Conservation (phyloP, 2,329 filamentous ascomycete species). For the Torrubiellomyces zombiae region DNA sequence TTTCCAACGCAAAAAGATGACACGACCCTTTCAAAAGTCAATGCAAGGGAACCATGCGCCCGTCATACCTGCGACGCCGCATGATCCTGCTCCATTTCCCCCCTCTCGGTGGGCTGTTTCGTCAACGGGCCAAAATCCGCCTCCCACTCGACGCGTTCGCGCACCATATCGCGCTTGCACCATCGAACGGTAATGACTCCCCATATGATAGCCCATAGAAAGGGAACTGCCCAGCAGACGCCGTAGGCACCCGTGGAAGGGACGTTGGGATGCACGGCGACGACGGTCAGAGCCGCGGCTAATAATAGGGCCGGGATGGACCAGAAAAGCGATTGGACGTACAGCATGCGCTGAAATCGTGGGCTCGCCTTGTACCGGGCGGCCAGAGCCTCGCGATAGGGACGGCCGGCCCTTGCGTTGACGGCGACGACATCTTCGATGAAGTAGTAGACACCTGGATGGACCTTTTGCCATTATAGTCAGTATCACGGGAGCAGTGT, state of each 20-base stretch:
- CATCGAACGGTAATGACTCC: slow-evolving; percentile 16
- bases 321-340: slow-evolving; percentile 24
- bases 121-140: slow-evolving; percentile 2
- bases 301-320: slow-evolving; percentile 20
- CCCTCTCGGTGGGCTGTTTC: slow-evolving; percentile 2
- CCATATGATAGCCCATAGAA: slow-evolving; percentile 19
- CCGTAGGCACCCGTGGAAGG: slow-evolving; percentile 20
- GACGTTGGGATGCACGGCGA: slow-evolving; percentile 17
- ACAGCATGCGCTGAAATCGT: slow-evolving; percentile 23
- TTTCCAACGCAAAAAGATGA: no score
- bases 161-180: slow-evolving; percentile 20
- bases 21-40: no score
- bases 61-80: no score
- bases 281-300: slow-evolving; percentile 18
- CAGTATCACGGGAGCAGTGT: not conserved
- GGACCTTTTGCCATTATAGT: slow-evolving; percentile 24
- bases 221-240: slow-evolving; percentile 22
- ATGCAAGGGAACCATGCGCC: no score
- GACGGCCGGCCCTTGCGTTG: slow-evolving; percentile 39
- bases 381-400: slow-evolving; percentile 23
- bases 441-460: slow-evolving; percentile 45
- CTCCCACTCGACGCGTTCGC: slow-evolving; percentile 21
- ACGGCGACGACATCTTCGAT: slow-evolving; percentile 53
- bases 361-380: slow-evolving; percentile 24
- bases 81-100: no score